Evolutionary conservation across 768 basidiomycete species (phyloP).

Genomic region (Pleurotus giganteus): DNA sequence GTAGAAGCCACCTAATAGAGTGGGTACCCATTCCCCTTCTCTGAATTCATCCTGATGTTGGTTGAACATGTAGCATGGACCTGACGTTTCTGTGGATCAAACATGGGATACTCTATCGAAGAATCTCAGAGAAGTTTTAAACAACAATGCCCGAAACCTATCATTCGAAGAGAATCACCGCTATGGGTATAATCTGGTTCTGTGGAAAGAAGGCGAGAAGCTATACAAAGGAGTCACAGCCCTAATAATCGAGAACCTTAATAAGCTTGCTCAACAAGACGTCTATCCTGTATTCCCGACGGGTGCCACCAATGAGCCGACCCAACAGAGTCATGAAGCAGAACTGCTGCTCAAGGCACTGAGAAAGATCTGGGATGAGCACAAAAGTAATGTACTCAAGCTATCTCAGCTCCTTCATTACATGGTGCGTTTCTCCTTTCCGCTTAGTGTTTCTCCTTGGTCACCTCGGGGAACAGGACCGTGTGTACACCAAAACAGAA

Average conservation of each 20-base stretch:
- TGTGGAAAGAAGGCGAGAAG: conserved; percentile 79
- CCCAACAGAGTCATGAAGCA: conserved; percentile 78
- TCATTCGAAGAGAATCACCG: conserved; percentile 94
- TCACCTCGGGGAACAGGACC: conserved; percentile 59
- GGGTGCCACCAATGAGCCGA: conserved; percentile 60
- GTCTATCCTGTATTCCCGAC: conserved; percentile 85
- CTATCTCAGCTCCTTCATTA: conserved; percentile 90
- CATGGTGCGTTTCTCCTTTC: conserved; percentile 65
- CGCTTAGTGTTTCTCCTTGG: conserved; percentile 9
- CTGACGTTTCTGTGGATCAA: conserved; percentile 74
- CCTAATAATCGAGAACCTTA: conserved; percentile 81
- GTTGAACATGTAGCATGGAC: conserved; percentile 56
- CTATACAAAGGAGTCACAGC: conserved; percentile 83
- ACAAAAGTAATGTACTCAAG: conserved; percentile 84
- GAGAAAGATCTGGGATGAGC: conserved; percentile 90
- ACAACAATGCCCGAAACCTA: conserved; percentile 86
- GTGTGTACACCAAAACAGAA: conserved; percentile 76
- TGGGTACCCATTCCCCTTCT: not conserved
- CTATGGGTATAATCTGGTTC: conserved; percentile 92
- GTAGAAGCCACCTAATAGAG: not conserved
- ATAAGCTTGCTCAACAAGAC: conserved; percentile 68
- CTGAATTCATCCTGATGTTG: not conserved
- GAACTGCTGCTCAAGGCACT: conserved; percentile 84
- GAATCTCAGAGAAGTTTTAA: conserved; percentile 93
- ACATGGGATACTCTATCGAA: conserved; percentile 79